Conservation (phyloP, 2,329 filamentous ascomycete genomes). For the Aureobasidium sp. region DNA sequence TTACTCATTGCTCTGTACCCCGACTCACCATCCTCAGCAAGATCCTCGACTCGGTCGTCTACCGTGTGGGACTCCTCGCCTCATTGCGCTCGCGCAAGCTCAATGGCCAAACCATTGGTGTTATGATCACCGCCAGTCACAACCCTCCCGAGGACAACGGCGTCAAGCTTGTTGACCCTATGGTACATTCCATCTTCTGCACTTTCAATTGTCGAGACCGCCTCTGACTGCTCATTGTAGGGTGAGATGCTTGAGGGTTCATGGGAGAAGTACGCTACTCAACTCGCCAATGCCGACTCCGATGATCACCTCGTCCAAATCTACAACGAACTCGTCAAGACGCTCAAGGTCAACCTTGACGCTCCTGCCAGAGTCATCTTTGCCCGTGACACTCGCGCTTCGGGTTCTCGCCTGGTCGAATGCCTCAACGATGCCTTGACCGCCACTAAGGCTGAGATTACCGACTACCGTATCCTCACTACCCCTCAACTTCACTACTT, state of each 20-base stretch:
- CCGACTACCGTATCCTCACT: conserved; percentile 85
- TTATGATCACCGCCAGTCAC: conserved; percentile 94
- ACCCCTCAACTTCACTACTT: conserved; percentile 98
- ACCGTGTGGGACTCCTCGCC: conserved; percentile 83
- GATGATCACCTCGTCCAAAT: conserved; percentile 68
- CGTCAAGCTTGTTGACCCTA: conserved; percentile 91
- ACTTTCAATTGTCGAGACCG: too few species aligned
- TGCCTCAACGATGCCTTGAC: conserved; percentile 74
- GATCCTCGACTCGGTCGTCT: conserved; percentile 85
- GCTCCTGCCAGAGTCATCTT: conserved; percentile 75
- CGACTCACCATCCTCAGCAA: conserved; percentile 41
- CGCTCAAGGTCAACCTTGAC: conserved; percentile 67
- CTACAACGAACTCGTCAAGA: conserved; percentile 67
- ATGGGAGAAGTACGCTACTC: conserved; percentile 86
- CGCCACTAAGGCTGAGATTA: conserved; percentile 65
- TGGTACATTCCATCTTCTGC: conserved; percentile 43
- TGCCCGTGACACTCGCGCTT: conserved; percentile 87
- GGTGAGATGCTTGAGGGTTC: conserved; percentile 93
- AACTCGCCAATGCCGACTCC: conserved; percentile 74
- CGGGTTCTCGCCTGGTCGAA: conserved; percentile 73
- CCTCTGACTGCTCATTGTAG: conserved; percentile 32
- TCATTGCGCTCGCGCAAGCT: conserved; percentile 84
- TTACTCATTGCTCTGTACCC: background rate
- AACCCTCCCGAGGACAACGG: conserved; percentile 87
- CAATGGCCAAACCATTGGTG: conserved; percentile 82